phyloP scores from a whole-genome alignment of 352 stramenopile species.

The Pythium aristosporum region DNA sequence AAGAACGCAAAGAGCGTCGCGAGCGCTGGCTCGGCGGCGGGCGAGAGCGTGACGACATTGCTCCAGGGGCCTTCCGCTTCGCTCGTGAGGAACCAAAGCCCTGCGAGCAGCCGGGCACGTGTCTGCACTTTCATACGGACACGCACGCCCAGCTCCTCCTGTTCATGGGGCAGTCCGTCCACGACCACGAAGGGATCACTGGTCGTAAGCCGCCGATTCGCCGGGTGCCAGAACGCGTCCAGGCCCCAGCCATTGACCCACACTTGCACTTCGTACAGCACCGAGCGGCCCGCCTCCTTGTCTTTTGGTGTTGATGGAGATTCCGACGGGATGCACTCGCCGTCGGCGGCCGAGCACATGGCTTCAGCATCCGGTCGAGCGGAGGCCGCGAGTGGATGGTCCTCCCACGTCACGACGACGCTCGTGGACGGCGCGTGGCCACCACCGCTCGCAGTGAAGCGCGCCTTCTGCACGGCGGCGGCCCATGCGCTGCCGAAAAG shows the following conservation, averaged over 20 bases:
- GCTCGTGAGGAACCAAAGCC: conserved; percentile 41
- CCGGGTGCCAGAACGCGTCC: conserved; percentile 56
- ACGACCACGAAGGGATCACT: conserved; percentile 59
- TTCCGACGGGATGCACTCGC: conserved; percentile 1
- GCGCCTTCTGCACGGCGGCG: conserved; percentile 10
- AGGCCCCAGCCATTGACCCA: conserved; percentile 69
- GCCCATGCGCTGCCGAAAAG: conserved; percentile 23
- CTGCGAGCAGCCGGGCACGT: conserved; percentile 31
- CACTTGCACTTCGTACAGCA: conserved; percentile 66
- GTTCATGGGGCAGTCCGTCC: conserved; percentile 45
- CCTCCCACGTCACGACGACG: conserved; percentile 71
- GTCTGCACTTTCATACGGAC: conserved; percentile 55
- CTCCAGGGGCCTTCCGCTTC: conserved; percentile 64
- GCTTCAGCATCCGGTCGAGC: conserved; percentile 21
- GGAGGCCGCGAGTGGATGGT: conserved; percentile 37
- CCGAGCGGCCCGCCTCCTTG: conserved; percentile 8
- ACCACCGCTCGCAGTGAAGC: neutral
- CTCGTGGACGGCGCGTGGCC: conserved; percentile 32
- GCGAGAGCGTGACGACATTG: conserved; percentile 40
- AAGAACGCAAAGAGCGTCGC: conserved; percentile 53
- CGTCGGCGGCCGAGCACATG: conserved; percentile 3
- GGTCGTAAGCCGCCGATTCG: conserved; percentile 48
- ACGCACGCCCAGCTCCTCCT: conserved; percentile 44
- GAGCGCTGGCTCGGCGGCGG: conserved; percentile 46
- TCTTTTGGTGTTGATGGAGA: neutral